Evolutionary conservation across 2,329 filamentous ascomycete genomes (phyloP).

Genomic region (Stromatinia cepivora): DNA sequence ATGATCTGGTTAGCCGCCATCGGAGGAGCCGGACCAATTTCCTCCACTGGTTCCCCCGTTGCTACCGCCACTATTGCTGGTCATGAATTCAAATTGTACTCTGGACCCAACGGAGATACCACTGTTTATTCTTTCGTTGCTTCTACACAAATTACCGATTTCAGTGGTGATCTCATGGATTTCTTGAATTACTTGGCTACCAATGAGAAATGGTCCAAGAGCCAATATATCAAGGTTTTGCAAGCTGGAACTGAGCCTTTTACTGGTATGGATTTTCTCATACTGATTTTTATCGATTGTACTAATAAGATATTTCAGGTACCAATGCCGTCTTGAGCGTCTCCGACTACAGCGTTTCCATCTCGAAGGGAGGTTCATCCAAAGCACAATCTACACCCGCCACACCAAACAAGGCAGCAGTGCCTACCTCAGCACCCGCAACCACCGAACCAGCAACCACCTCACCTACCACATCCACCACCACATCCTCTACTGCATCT

Average conservation of each 20-base stretch:
- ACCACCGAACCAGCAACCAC: neutral
- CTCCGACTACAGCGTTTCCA: constrained; percentile 15
- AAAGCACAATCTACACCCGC: neutral
- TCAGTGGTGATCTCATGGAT: constrained; percentile 56
- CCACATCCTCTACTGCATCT: neutral
- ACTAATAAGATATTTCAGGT: neutral
- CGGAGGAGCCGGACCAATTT: constrained; percentile 59
- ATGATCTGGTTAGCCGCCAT: constrained; percentile 65
- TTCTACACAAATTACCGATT: constrained; percentile 48
- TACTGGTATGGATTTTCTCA: constrained; percentile 42
- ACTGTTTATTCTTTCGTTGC: constrained; percentile 63
- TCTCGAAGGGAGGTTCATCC: constrained; percentile 5
- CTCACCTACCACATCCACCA: neutral
- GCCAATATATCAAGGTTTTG: constrained; percentile 55
- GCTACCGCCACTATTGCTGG: constrained; percentile 56
- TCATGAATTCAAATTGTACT: constrained; percentile 57
- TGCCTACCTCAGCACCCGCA: neutral
- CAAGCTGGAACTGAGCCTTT: constrained; percentile 58
- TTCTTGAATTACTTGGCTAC: constrained; percentile 58
- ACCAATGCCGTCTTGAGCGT: constrained; percentile 14
- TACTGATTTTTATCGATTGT: neutral
- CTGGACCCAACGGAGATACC: constrained; percentile 57
- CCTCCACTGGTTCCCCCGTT: constrained; percentile 52
- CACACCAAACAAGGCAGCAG: neutral
- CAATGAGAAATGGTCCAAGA: constrained; percentile 49